phyloP scores from a whole-genome alignment of 169 alveolate genomes.

The Babesia bovis region DNA sequence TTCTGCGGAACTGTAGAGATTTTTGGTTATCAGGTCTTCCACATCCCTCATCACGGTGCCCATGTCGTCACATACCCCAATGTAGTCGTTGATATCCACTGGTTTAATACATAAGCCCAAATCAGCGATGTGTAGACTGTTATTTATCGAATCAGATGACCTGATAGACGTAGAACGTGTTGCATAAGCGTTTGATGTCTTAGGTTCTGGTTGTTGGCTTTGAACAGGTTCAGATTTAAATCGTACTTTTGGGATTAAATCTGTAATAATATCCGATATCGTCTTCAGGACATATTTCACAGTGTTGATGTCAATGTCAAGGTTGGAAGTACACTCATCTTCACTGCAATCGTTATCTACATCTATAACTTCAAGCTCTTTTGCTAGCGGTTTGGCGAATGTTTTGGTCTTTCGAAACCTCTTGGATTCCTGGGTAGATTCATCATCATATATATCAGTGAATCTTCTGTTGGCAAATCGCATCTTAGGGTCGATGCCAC shows the following conservation, averaged over 20 bases:
- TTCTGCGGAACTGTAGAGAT: not conserved
- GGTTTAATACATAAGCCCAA: not conserved
- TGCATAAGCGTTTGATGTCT: not conserved
- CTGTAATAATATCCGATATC: slow-evolving; percentile 8
- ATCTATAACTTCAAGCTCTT: not conserved
- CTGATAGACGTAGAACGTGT: slow-evolving; percentile 5
- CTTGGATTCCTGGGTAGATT: not conserved
- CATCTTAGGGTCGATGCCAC: slow-evolving; percentile 38
- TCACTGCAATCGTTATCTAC: slow-evolving; percentile 5
- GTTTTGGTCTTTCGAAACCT: not conserved
- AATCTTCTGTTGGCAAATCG: slow-evolving; percentile 34
- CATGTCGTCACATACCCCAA: slow-evolving; percentile 16
- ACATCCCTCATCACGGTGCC: slow-evolving; percentile 5
- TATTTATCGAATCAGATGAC: not conserved
- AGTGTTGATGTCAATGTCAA: not conserved
- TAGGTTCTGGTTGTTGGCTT: not conserved
- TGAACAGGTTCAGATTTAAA: not conserved
- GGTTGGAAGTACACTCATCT: slow-evolving; percentile 11
- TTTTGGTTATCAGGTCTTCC: slow-evolving; percentile 1
- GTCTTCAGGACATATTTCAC: not conserved
- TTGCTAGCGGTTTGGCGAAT: not conserved
- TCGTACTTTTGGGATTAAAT: not conserved
- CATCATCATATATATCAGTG: slow-evolving; percentile 12
- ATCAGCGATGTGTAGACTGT: not conserved
- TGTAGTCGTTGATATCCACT: not conserved